phyloP scores from a whole-genome alignment of 352 stramenopile species.

The Globisporangium iwayamae region DNA sequence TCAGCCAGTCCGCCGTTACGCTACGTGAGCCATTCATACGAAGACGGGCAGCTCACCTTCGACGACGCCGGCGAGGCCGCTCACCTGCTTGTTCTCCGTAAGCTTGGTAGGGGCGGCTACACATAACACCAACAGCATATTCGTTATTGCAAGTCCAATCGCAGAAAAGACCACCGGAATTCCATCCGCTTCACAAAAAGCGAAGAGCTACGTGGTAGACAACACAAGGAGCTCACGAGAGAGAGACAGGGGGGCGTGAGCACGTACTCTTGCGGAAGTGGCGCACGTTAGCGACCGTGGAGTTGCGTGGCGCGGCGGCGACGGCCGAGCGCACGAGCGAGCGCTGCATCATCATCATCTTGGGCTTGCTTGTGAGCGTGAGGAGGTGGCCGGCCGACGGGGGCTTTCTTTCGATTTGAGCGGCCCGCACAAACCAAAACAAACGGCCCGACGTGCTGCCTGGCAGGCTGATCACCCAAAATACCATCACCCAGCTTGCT shows the following conservation, averaged over 20 bases:
- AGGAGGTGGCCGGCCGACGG: background rate
- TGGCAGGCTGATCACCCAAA: too few relatives aligned
- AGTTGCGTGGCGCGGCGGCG: slow-evolving; percentile 27
- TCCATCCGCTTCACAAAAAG: background rate
- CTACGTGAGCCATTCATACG: background rate
- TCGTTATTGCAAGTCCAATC: background rate
- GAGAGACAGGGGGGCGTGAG: background rate
- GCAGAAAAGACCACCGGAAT: slow-evolving; percentile 23
- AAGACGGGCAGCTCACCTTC: slow-evolving; percentile 43
- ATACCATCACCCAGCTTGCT: too few relatives aligned
- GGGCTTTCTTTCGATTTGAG: slow-evolving; percentile 11
- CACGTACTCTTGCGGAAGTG: slow-evolving; percentile 76
- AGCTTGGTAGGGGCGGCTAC: slow-evolving; percentile 57
- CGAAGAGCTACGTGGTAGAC: background rate
- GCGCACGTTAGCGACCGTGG: slow-evolving; percentile 37
- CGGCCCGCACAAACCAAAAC: background rate
- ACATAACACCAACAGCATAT: slow-evolving; percentile 1
- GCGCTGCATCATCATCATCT: slow-evolving; percentile 44
- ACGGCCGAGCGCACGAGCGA: slow-evolving; percentile 41
- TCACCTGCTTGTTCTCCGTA: slow-evolving; percentile 80
- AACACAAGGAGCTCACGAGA: background rate
- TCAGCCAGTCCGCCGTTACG: slow-evolving; percentile 1
- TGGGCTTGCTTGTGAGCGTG: background rate
- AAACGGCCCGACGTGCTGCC: background rate
- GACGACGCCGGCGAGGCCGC: slow-evolving; percentile 54